phyloP scores from a whole-genome alignment of 768 basidiomycete genomes.

The Lactarius quietus region DNA sequence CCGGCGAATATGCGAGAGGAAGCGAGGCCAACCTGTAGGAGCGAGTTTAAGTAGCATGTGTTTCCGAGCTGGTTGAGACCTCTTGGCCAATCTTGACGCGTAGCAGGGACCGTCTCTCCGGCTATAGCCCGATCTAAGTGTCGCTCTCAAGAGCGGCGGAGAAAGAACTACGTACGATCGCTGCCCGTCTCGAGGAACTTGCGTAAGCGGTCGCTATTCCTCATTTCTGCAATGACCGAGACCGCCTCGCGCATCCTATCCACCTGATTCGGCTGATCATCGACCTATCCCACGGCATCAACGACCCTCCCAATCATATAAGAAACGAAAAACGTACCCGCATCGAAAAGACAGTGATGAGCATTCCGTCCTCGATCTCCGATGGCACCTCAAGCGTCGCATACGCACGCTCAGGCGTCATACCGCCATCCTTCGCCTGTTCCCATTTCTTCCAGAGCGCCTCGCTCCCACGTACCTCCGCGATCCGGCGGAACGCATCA shows the following conservation, averaged over 20 bases:
- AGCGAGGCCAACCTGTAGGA: conserved; percentile 57
- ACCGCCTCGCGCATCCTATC: conserved; percentile 75
- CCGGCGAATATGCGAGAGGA: background rate
- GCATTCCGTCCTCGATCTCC: conserved; percentile 74
- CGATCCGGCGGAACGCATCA: conserved; percentile 65
- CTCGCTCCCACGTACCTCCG: conserved; percentile 56
- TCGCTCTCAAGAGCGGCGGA: background rate
- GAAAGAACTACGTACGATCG: conserved; percentile 58
- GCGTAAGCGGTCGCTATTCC: conserved; percentile 68
- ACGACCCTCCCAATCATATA: background rate
- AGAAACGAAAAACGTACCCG: conserved; percentile 46
- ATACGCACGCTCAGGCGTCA: conserved; percentile 73
- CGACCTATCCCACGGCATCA: conserved; percentile 45
- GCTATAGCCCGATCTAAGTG: conserved; percentile 39
- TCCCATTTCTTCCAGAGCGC: conserved; percentile 51
- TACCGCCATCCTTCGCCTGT: conserved; percentile 48
- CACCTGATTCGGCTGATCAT: conserved; percentile 62
- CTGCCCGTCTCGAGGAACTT: conserved; percentile 60
- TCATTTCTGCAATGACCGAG: conserved; percentile 65
- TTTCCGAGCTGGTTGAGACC: conserved; percentile 88
- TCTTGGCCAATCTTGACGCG: conserved; percentile 67
- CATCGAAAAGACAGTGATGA: conserved; percentile 68
- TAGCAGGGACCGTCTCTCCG: conserved; percentile 55
- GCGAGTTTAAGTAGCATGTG: conserved; percentile 82
- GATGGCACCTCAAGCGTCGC: conserved; percentile 62